These are phyloP conservation scores for Tieghemostelium lacteum DNA, from an alignment of 78 protist genomes.

Conservation along the genomic window DNA sequence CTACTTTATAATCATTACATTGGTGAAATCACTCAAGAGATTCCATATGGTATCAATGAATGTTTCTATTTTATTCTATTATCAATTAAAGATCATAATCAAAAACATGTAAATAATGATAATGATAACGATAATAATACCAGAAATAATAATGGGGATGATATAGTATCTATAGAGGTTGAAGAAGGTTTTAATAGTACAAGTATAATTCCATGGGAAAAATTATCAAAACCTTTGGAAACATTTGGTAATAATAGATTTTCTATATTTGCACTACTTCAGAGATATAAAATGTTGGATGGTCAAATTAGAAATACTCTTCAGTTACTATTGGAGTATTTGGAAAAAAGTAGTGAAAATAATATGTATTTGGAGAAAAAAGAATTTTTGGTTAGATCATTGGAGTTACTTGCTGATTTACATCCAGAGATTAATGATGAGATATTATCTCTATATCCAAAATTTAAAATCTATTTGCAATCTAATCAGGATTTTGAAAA, in stretches of 20 bases:
- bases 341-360: not conserved
- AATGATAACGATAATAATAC: not conserved
- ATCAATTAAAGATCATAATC: not conserved
- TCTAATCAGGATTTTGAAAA: not conserved
- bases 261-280: slow-evolving; percentile 4
- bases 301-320: not conserved
- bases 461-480: not conserved
- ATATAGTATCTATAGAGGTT: too few species aligned
- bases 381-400: not conserved
- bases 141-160: not conserved
- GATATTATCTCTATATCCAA: not conserved
- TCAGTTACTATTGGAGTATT: not conserved
- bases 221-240: not conserved
- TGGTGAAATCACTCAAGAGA: slow-evolving; percentile 8
- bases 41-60: slow-evolving; percentile 51
- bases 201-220: not conserved
- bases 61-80: slow-evolving; percentile 17
- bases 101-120: not conserved
- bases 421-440: slow-evolving; percentile 2
- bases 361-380: not conserved
- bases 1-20: not conserved
- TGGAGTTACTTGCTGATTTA: not conserved
- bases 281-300: not conserved
- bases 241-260: not conserved
- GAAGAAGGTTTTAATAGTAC: too few species aligned